A percentile compares a stretch with the other conserved stretches of the same genome.
Conservation (phyloP, 345 rosid species). For the Citropsis articulata region DNA sequence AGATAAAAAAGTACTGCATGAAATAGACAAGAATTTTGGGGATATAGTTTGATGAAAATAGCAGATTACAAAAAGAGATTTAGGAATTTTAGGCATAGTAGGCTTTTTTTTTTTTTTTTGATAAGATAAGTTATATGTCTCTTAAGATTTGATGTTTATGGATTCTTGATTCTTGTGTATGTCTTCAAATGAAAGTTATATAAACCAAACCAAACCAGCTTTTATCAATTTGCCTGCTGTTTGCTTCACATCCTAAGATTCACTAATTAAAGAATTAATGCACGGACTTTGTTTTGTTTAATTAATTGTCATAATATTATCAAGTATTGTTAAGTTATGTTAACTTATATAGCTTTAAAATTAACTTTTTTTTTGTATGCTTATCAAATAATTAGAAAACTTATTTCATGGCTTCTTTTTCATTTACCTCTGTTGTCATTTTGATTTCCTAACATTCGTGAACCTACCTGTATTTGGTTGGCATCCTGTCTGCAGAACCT, state of each 20-base stretch:
- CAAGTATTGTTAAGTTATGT: no score
- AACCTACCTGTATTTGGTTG: no score
- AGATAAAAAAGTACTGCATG: neutral
- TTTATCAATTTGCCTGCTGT: neutral
- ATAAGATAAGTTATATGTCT: no score
- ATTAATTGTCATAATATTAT: neutral
- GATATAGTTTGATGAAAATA: neutral
- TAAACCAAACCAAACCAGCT: slow-evolving; percentile 10
- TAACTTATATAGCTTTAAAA: no score
- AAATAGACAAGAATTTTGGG: neutral
- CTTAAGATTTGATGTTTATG: slow-evolving; percentile 2
- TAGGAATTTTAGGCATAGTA: slow-evolving; percentile 17
- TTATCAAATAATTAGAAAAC: no score
- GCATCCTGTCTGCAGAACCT: no score
- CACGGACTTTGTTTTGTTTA: neutral
- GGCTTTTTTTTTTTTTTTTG: no score
- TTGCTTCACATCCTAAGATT: slow-evolving; percentile 12
- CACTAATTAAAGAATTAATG: slow-evolving; percentile 9
- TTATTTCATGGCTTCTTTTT: no score
- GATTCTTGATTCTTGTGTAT: neutral
- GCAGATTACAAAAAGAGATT: slow-evolving; percentile 10
- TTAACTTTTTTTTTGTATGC: no score
- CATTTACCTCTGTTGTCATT: no score
- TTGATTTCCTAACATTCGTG: no score
- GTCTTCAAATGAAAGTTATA: slow-evolving; percentile 11